Evolutionary conservation across 768 basidiomycete species (phyloP).

Genomic region (Serpula lacrymans): DNA sequence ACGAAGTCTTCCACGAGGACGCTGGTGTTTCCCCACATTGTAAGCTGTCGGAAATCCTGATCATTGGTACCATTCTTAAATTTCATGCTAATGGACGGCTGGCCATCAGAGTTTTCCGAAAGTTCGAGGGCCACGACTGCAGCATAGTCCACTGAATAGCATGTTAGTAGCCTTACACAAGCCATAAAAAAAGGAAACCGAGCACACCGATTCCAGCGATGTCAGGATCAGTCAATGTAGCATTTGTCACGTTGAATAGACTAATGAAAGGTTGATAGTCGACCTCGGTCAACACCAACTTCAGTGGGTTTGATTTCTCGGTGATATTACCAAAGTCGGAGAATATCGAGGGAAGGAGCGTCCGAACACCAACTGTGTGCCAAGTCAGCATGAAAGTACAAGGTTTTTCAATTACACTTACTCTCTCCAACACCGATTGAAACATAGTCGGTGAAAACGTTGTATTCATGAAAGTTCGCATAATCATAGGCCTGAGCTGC

Average conservation of each 20-base stretch:
- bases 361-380: conserved; percentile 70
- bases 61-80: conserved; percentile 75
- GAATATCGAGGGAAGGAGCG: conserved; percentile 69
- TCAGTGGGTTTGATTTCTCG: conserved; percentile 68
- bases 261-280: conserved; percentile 91
- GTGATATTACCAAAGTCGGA: conserved; percentile 72
- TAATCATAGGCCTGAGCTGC: conserved; percentile 68
- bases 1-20: conserved; percentile 18
- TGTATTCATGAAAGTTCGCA: conserved; percentile 75
- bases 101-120: conserved; percentile 55
- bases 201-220: conserved; percentile 62
- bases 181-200: neutral
- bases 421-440: conserved; percentile 72
- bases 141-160: conserved; percentile 61
- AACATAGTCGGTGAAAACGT: conserved; percentile 61
- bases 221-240: conserved; percentile 55
- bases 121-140: conserved; percentile 75
- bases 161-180: neutral
- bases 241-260: conserved; percentile 74
- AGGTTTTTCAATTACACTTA: conserved; percentile 31
- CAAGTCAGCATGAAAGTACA: neutral
- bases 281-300: conserved; percentile 70
- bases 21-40: conserved; percentile 55
- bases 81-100: conserved; percentile 71
- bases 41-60: conserved; percentile 53